These are phyloP conservation scores for Cladosporium austrohemisphaericum DNA, from an alignment of 2,329 filamentous ascomycete genomes.

Conservation along the genomic window DNA sequence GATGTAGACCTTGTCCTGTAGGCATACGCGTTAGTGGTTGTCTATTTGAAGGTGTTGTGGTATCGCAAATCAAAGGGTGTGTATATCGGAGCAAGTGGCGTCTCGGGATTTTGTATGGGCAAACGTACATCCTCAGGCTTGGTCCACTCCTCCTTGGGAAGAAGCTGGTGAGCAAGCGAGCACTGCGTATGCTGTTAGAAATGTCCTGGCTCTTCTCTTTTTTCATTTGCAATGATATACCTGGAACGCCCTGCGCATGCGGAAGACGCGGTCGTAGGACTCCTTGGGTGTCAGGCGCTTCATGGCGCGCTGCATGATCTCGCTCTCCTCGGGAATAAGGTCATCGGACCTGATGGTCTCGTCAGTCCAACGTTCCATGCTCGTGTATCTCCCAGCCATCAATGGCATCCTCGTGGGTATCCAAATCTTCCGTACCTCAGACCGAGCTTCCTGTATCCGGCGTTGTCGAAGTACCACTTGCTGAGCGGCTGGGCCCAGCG, in stretches of 20 bases:
- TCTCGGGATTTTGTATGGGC: neutral
- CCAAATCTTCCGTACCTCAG: slow-evolving; percentile 62
- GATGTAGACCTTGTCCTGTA: slow-evolving; percentile 64
- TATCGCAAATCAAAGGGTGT: neutral
- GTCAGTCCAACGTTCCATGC: slow-evolving; percentile 4
- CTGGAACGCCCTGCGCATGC: slow-evolving; percentile 92
- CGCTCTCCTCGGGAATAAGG: slow-evolving; percentile 88
- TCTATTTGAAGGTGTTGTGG: neutral
- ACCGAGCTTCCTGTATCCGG: slow-evolving; percentile 90
- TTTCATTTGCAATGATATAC: slow-evolving; percentile 40
- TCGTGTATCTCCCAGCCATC: neutral
- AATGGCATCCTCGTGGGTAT: slow-evolving; percentile 3
- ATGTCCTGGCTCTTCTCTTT: neutral
- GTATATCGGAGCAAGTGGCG: neutral
- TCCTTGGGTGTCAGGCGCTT: slow-evolving; percentile 87
- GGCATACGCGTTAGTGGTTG: neutral
- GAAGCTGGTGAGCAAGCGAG: slow-evolving; percentile 62
- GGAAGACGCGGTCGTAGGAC: slow-evolving; percentile 95
- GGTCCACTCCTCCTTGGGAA: slow-evolving; percentile 63
- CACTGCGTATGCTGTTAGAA: slow-evolving; percentile 43
- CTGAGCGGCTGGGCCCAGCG: slow-evolving; percentile 75
- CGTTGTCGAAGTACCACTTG: slow-evolving; percentile 82
- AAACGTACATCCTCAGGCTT: slow-evolving; percentile 60
- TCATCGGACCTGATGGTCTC: slow-evolving; percentile 72
- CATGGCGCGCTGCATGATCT: slow-evolving; percentile 79